Conservation (phyloP, 345 rosid genomes). For the Eucalyptus cloeziana region DNA sequence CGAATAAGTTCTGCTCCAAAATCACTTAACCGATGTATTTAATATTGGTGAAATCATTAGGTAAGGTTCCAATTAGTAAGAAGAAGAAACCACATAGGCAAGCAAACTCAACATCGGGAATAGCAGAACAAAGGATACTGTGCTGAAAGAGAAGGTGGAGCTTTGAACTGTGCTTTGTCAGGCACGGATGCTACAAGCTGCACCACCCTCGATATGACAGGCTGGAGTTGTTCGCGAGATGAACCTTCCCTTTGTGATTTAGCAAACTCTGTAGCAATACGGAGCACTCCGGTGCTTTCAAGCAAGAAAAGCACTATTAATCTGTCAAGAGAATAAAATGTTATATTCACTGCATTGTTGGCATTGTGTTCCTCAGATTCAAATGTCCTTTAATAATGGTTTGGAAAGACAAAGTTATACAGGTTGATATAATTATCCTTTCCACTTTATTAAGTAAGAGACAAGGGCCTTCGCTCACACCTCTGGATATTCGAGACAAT, state of each 20-base stretch:
- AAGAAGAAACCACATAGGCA: not conserved
- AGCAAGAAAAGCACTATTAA: slow-evolving; percentile 68
- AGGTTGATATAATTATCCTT: not conserved
- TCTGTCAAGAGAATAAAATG: slow-evolving; percentile 15
- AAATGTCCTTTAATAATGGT: not conserved
- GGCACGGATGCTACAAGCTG: slow-evolving; percentile 82
- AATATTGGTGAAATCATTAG: not conserved
- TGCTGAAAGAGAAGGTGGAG: slow-evolving; percentile 49
- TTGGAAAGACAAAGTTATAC: not conserved
- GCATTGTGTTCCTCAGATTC: not conserved
- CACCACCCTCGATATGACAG: slow-evolving; percentile 43
- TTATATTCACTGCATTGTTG: not conserved
- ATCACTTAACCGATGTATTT: not conserved
- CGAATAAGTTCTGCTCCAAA: not conserved
- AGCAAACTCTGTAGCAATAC: slow-evolving; percentile 47
- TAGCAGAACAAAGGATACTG: slow-evolving; percentile 71
- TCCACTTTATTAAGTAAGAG: not conserved
- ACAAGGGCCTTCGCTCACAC: slow-evolving; percentile 8
- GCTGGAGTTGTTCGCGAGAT: slow-evolving; percentile 11
- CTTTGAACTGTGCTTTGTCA: slow-evolving; percentile 67
- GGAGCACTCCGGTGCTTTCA: slow-evolving; percentile 62
- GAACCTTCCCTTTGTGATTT: slow-evolving; percentile 9
- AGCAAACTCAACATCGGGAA: not conserved
- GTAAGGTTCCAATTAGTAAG: not conserved
- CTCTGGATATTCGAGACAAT: slow-evolving; percentile 64